phyloP scores from a whole-genome alignment of 306 rosid species.

The Prunus dulcis region DNA sequence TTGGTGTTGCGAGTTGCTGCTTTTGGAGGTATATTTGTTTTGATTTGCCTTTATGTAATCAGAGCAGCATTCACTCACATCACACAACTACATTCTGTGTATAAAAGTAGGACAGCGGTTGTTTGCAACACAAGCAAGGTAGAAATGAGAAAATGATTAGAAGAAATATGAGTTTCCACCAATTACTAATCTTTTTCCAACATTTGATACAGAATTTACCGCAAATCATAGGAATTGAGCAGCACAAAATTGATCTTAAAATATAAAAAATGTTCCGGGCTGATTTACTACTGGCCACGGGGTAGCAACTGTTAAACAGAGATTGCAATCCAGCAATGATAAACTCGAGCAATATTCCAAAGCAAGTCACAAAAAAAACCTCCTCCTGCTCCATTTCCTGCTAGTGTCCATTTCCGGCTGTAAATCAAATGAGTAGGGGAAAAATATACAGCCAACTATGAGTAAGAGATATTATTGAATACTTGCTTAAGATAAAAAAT shows the following conservation, averaged over 20 bases:
- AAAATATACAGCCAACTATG: not conserved
- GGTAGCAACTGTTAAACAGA: constrained; percentile 3
- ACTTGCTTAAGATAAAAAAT: not conserved
- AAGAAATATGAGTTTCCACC: not conserved
- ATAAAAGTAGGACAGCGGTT: constrained; percentile 5
- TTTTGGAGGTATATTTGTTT: constrained; percentile 48
- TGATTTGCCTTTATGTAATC: constrained; percentile 32
- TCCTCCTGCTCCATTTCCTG: constrained; percentile 94
- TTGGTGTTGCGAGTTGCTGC: constrained; percentile 42
- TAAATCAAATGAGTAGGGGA: constrained; percentile 24
- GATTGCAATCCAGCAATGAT: constrained; percentile 17
- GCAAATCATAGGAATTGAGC: not conserved
- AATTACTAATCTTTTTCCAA: not conserved
- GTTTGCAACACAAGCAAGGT: constrained; percentile 9
- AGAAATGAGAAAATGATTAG: constrained; percentile 10
- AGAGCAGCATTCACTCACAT: constrained; percentile 19
- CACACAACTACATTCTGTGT: constrained; percentile 13
- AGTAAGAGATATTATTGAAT: not conserved
- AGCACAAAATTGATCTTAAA: not conserved
- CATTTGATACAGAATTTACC: constrained; percentile 3
- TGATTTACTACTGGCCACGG: not conserved
- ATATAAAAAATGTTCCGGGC: constrained; percentile 9
- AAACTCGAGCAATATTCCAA: constrained; percentile 19
- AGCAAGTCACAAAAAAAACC: constrained; percentile 72
- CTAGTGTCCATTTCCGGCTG: constrained; percentile 98